Evolutionary conservation across 2,329 filamentous ascomycete species (phyloP), one percentile per base, ranked within the genome.

Genomic region (Phialophora chinensis): DNA sequence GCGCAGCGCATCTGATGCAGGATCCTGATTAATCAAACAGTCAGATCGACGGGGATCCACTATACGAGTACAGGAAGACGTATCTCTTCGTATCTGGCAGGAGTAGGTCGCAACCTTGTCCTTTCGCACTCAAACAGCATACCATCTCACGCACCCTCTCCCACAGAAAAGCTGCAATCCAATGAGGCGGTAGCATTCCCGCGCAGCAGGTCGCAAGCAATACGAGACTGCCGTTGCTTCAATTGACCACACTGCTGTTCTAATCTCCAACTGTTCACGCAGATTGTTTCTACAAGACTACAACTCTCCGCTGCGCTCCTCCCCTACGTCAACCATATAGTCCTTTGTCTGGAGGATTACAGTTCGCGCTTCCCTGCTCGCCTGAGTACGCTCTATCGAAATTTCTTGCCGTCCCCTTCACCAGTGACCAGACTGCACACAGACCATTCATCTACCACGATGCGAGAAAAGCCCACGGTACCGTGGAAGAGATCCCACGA

Each of bases 381-480:
- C 7, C 50, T 59, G 44, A 31, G 29, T 42, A 57, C 20, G 27
- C 11, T 27, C 29, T 49, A n/a, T 50, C 4, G 29, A 25, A 8
- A 25, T 53, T 38, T 4, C n/a, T 35, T 17, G 1, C 12, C 1
- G 14, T 20, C 7, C 29, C 29, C 17, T 49, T 17, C 33, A 29
- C 59, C 23, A 61, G n/a, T 27, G 47, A 25, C 12, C 6, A 14
- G 10, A 14, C 11, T n/a, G n/a, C 27, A 29, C 23, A 11, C 5
- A 14, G 38, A 12, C 31, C n/a, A 23, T 11, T 10, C 49, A 12
- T 35, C 29, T 25, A 42, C 17, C 8, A 38, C 38, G 23, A 57
- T 66, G 63, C 54, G 55, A 62, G 63, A 66, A 17, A 57, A 47
- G 23, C 33, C 42, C n/a, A 14, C 44, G 11, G 35, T 20, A 6